Conservation (phyloP, 1,284 basidiomycete species). For the Earliella scabrosa region DNA sequence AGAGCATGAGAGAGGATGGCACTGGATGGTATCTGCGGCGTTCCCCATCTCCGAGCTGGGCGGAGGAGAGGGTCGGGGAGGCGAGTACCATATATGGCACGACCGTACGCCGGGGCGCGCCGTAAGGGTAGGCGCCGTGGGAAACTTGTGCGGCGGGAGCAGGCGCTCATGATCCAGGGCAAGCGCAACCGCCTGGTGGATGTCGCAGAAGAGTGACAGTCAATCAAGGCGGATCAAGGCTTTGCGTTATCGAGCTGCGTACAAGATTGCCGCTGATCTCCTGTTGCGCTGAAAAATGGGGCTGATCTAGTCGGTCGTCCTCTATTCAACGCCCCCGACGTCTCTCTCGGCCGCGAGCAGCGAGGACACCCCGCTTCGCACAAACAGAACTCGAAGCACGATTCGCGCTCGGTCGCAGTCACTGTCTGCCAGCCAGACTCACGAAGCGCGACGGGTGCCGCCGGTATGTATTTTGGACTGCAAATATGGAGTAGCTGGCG, state of each 20-base stretch:
- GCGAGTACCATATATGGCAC: neutral
- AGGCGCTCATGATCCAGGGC: neutral
- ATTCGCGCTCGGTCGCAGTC: neutral
- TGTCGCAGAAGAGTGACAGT: constrained; percentile 10
- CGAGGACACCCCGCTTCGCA: neutral
- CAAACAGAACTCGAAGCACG: neutral
- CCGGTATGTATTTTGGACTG: neutral
- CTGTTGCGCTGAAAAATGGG: constrained; percentile 6
- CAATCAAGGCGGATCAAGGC: constrained; percentile 25
- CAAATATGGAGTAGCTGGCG: constrained; percentile 4
- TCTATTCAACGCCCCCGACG: neutral
- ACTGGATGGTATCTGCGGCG: neutral
- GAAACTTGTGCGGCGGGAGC: constrained; percentile 4
- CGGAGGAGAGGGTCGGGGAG: neutral
- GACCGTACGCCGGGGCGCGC: neutral
- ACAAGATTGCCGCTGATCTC: constrained; percentile 23
- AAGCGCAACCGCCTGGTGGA: neutral
- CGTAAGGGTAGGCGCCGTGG: neutral
- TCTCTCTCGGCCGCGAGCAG: neutral
- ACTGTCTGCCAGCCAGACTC: neutral
- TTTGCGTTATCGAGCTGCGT: constrained; percentile 17
- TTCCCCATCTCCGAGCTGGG: neutral
- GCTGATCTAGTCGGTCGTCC: constrained; percentile 2
- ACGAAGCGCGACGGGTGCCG: neutral
- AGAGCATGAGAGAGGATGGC: neutral